These are phyloP conservation scores for Tripterygium wilfordii DNA, from an alignment of 177 flowering plant genomes.

Conservation along the genomic window DNA sequence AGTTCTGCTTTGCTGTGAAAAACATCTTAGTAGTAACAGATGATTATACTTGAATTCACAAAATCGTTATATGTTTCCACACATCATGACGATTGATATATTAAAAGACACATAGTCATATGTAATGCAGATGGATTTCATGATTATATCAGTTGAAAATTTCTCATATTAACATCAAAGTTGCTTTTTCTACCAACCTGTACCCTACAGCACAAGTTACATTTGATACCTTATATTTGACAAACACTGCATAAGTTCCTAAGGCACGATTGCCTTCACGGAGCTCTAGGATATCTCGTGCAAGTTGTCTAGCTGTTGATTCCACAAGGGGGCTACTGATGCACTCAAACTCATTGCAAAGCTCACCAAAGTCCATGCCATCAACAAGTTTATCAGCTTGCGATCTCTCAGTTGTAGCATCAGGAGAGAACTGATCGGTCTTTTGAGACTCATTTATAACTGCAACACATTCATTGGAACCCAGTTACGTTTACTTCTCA, in stretches of 20 bases:
- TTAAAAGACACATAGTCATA: no score
- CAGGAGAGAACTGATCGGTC: conserved; percentile 32
- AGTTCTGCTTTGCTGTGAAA: background rate
- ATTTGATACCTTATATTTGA: conserved; percentile 83
- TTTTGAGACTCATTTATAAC: conserved; percentile 47
- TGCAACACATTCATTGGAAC: conserved; percentile 14
- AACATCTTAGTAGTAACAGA: no score
- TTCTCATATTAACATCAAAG: no score
- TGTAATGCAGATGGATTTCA: no score
- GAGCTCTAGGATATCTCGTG: conserved; percentile 76
- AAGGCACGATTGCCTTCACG: conserved; percentile 83
- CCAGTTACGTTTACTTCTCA: no score
- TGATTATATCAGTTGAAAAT: no score
- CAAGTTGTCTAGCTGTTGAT: conserved; percentile 88
- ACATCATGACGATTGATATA: no score
- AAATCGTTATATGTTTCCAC: no score
- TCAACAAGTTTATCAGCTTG: conserved; percentile 81
- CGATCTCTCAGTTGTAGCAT: conserved; percentile 28
- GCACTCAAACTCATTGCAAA: conserved; percentile 96
- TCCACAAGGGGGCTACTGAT: conserved; percentile 86
- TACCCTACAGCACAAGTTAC: no score
- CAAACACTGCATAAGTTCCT: conserved; percentile 66
- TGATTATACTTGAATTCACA: no score
- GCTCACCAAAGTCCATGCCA: conserved; percentile 85
- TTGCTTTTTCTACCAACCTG: no score